Evolutionary conservation across 345 rosid genomes (phyloP), one percentile per base, ranked within the genome.

Genomic region (Linum trigynum): DNA sequence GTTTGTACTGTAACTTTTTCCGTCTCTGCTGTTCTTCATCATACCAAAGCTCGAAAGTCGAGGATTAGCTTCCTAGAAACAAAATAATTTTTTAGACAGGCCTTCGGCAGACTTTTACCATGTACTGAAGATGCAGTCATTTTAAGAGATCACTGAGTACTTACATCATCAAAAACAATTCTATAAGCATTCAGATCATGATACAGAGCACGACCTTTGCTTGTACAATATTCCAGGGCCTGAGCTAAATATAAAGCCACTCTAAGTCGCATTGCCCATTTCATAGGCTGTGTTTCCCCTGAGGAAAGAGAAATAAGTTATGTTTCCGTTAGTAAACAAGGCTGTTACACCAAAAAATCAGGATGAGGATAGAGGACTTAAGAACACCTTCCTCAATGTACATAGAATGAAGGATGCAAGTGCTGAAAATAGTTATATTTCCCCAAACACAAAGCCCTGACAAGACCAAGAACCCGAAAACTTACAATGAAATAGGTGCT

Each of bases 401-500:
- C 60, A 57, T 2, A 17, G 38, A 23, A 57, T 15, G 7, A 16
- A 11, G 5, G 36, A 16, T 17, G n/a, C 36, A 11, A 23, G 5
- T 11, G 15, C 32, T 17, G 6, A 5, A 57, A 36, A 57, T 23
- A 23, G 32, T 15, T 5, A 17, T 0, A 23, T 7, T 2, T 36
- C 17, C 35, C 7, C 35, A 8, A 57, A 7, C 60, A 57, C 7
- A 23, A 57, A 57, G 37, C 60, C 4, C 35, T 14, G n/a, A 6
- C 17, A 23, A 57, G 8, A 57, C 9, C 7, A 36, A 57, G 60
- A 36, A 57, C 11, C 38, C 5, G 32, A 23, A 3, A 67, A 69
- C 83, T 76, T 69, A 79, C 83, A 79, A 67, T 79, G 83, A 68
- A 79, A 79, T 59, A 79, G 71, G 68, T 79, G 83, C 61, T 79